phyloP scores from a whole-genome alignment of 2,329 filamentous ascomycete species.

The Phialophora tarda region DNA sequence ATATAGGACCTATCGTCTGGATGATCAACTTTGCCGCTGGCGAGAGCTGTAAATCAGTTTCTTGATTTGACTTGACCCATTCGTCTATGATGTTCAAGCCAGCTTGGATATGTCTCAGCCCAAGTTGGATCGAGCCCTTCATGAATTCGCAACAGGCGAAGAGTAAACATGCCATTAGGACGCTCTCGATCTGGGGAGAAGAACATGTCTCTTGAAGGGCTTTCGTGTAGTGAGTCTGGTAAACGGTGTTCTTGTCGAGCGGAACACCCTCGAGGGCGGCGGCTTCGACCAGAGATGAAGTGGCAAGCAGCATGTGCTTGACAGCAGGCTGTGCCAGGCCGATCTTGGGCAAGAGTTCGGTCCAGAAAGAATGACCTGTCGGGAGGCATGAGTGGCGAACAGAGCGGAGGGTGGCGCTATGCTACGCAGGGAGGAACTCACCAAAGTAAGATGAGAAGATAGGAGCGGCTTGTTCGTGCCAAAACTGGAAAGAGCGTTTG shows the following conservation, averaged over 20 bases:
- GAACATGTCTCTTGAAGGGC: constrained; percentile 30
- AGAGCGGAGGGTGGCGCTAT: background rate
- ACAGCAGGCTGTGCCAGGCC: constrained; percentile 28
- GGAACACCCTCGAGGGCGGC: constrained; percentile 20
- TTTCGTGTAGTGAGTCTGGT: constrained; percentile 32
- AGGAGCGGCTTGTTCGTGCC: constrained; percentile 31
- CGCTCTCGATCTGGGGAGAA: constrained; percentile 30
- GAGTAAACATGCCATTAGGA: constrained; percentile 32
- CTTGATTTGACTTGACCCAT: constrained; percentile 22
- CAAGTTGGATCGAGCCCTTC: constrained; percentile 20
- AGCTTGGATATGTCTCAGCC: constrained; percentile 26
- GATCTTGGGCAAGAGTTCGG: constrained; percentile 30
- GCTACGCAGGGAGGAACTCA: constrained; percentile 8
- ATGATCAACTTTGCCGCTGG: constrained; percentile 23
- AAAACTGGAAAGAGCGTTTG: constrained; percentile 31
- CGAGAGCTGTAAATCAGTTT: constrained; percentile 9
- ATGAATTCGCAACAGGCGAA: constrained; percentile 35
- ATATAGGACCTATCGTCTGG: constrained; percentile 26
- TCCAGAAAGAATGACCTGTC: constrained; percentile 32
- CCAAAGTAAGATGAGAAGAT: constrained; percentile 34
- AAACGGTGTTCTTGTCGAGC: constrained; percentile 27
- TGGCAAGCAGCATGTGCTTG: constrained; percentile 32
- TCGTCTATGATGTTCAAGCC: constrained; percentile 33
- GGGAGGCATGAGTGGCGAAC: constrained; percentile 9
- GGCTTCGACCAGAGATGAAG: constrained; percentile 27